These are phyloP conservation scores for Gracilaria gracilis DNA, from an alignment of 23 red algal species.

Conservation along the genomic window DNA sequence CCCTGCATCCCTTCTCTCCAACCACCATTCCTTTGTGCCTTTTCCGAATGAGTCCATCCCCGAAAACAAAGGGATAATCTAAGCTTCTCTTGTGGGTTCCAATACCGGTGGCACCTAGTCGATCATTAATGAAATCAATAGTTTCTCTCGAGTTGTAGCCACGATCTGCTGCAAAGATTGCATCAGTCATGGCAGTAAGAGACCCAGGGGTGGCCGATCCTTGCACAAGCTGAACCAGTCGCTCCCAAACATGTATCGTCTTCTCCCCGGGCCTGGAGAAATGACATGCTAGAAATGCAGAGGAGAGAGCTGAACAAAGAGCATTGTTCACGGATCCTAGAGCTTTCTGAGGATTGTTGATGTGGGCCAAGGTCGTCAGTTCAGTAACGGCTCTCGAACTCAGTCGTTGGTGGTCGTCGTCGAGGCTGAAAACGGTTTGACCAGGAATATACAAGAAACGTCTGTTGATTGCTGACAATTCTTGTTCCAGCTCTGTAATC, in stretches of 20 bases:
- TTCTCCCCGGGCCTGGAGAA: no score
- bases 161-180: background rate
- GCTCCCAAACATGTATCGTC: no score
- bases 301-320: no score
- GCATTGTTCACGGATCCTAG: no score
- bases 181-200: background rate
- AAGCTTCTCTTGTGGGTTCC: constrained; percentile 22
- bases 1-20: constrained; percentile 29
- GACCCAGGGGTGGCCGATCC: background rate
- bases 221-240: background rate
- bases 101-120: background rate
- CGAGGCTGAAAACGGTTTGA: no score
- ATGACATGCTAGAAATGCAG: no score
- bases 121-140: constrained; percentile 12
- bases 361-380: background rate
- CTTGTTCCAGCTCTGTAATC: constrained; percentile 27
- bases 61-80: constrained; percentile 35
- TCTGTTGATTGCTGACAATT: background rate
- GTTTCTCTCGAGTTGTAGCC: background rate
- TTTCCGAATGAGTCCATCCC: no score
- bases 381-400: background rate
- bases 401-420: constrained; percentile 26
- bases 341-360: constrained; percentile 23
- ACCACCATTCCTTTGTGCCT: constrained; percentile 1
- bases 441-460: background rate